phyloP scores from a whole-genome alignment of 768 basidiomycete genomes.

The Pleurotus cornucopiae region DNA sequence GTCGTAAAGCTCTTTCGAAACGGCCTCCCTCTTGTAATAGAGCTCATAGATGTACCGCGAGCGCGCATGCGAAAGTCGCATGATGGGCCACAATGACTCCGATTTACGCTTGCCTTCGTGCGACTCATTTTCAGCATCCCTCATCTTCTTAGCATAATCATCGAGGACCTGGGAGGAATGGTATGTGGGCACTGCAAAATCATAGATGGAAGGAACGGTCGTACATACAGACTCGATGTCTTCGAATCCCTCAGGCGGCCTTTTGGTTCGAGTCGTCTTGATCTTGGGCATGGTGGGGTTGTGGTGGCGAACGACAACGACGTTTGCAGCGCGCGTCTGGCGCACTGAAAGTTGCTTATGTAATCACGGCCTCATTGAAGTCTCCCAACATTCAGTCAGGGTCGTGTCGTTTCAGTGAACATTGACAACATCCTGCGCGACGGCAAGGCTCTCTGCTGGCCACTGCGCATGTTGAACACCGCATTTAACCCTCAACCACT shows the following conservation, averaged over 20 bases:
- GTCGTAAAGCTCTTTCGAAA: conserved; percentile 90
- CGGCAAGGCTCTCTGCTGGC: not conserved
- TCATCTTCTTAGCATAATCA: conserved; percentile 98
- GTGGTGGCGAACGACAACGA: no score
- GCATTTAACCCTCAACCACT: not conserved
- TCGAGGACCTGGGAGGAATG: conserved; percentile 70
- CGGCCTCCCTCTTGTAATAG: conserved; percentile 97
- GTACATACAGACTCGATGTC: conserved; percentile 76
- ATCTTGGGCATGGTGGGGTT: conserved; percentile 81
- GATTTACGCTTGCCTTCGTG: conserved; percentile 98
- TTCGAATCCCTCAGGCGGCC: conserved; percentile 93
- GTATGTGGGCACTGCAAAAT: not conserved
- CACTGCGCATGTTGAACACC: conserved; percentile 4
- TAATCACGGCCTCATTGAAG: conserved; percentile 10
- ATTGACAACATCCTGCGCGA: not conserved
- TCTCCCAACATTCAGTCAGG: not conserved
- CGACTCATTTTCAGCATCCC: conserved; percentile 97
- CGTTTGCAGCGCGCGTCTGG: no score
- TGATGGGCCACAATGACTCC: conserved; percentile 94
- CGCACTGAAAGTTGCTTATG: conserved; percentile 12
- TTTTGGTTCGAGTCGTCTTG: conserved; percentile 86
- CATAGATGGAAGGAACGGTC: not conserved
- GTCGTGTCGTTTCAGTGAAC: not conserved
- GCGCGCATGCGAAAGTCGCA: conserved; percentile 95
- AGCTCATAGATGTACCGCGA: conserved; percentile 97